These are phyloP conservation scores for Teunomyces pallodes DNA, from an alignment of 805 yeast genomes.

Conservation along the genomic window DNA sequence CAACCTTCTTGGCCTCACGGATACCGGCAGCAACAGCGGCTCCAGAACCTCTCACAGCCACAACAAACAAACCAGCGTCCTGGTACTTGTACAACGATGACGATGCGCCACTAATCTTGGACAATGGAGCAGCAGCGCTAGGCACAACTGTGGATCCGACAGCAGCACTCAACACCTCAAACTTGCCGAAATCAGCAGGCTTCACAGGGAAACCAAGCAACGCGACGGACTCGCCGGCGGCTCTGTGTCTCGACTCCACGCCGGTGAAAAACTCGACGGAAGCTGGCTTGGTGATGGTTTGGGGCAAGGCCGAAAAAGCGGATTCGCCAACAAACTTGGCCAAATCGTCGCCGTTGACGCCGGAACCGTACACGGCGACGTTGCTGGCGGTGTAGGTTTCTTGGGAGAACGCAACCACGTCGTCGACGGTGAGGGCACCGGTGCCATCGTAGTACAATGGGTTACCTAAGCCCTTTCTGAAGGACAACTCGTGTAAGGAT, in stretches of 20 bases:
- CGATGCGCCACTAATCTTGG: slow-evolving; percentile 46
- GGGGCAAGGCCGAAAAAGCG: slow-evolving; percentile 59
- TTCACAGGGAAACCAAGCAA: slow-evolving; percentile 79
- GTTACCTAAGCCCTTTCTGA: slow-evolving; percentile 85
- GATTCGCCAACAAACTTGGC: slow-evolving; percentile 64
- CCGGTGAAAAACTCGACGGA: slow-evolving; percentile 53
- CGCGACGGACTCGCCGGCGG: slow-evolving; percentile 65
- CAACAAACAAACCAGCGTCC: slow-evolving; percentile 78
- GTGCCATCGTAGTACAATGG: slow-evolving; percentile 74
- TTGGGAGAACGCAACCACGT: slow-evolving; percentile 63
- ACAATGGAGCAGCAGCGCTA: slow-evolving; percentile 50
- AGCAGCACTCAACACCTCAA: slow-evolving; percentile 68
- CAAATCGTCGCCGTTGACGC: slow-evolving; percentile 72
- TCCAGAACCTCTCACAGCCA: slow-evolving; percentile 58
- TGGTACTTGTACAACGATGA: slow-evolving; percentile 62
- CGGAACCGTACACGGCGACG: slow-evolving; percentile 68
- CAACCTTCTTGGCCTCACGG: slow-evolving; percentile 51
- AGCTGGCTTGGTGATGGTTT: slow-evolving; percentile 49
- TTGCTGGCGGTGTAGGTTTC: slow-evolving; percentile 67
- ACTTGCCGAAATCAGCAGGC: slow-evolving; percentile 59
- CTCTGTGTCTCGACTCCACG: slow-evolving; percentile 65
- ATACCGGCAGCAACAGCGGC: slow-evolving; percentile 59
- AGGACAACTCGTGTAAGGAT: slow-evolving; percentile 74
- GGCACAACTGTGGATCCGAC: slow-evolving; percentile 59
- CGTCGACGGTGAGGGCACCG: slow-evolving; percentile 53